Evolutionary conservation across 345 rosid species (phyloP).

Genomic region (Eucalyptus pumila): DNA sequence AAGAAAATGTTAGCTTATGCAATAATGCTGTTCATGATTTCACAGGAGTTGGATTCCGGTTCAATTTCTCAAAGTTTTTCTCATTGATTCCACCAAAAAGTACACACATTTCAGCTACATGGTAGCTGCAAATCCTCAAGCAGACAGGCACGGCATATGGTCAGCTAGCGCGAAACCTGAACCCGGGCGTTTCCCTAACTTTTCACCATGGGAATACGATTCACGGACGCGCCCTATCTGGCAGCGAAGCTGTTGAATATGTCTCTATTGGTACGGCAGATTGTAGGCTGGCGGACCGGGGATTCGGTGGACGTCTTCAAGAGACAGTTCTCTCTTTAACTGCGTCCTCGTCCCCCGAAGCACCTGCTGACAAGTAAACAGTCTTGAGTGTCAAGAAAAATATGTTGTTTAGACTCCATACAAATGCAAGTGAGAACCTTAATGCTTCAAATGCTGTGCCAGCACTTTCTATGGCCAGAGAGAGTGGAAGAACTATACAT

Average conservation of each 20-base stretch:
- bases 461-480: neutral
- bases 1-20: neutral
- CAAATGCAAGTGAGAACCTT: neutral
- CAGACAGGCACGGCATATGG: neutral
- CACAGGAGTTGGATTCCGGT: neutral
- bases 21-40: neutral
- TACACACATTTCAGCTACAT: neutral
- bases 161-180: neutral
- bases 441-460: neutral
- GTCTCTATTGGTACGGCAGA: constrained; percentile 43
- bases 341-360: constrained; percentile 64
- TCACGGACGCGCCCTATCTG: neutral
- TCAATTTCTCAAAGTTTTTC: neutral
- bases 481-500: neutral
- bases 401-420: neutral
- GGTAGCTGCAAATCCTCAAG: neutral
- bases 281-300: constrained; percentile 83
- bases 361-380: constrained; percentile 48
- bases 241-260: neutral
- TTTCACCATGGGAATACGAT: no score
- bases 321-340: constrained; percentile 68
- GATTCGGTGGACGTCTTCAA: constrained; percentile 61
- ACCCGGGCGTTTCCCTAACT: neutral
- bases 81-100: neutral
- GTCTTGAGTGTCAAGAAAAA: neutral